Conservation (phyloP, 805 yeast genomes). For the Peterozyma xylosa region DNA sequence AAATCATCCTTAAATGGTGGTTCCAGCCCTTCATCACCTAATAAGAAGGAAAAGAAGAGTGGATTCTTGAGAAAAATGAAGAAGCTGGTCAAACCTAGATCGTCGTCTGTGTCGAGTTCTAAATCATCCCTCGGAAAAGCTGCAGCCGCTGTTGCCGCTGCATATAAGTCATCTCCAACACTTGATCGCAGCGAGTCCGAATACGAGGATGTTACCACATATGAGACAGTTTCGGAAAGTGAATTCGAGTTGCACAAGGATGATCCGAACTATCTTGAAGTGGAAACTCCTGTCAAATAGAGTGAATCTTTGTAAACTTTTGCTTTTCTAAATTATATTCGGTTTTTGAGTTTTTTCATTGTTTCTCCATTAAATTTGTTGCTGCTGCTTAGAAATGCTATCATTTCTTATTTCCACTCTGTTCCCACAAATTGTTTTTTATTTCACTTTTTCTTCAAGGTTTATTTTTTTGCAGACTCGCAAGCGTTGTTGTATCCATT, state of each 20-base stretch:
- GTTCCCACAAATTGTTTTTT: too few relatives aligned
- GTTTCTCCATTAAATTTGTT: too few relatives aligned
- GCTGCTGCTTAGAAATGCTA: too few relatives aligned
- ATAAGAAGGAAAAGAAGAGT: conserved; percentile 3
- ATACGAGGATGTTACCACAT: conserved; percentile 26
- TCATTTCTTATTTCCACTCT: too few relatives aligned
- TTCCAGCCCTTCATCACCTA: background rate
- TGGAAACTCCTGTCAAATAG: conserved; percentile 2
- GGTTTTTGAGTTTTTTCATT: too few relatives aligned
- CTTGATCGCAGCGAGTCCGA: conserved; percentile 7
- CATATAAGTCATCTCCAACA: conserved; percentile 1
- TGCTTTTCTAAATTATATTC: too few relatives aligned
- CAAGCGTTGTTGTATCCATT: too few relatives aligned
- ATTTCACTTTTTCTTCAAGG: too few relatives aligned
- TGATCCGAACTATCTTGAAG: conserved; percentile 43
- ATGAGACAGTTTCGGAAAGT: conserved; percentile 41
- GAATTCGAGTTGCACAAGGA: conserved; percentile 37
- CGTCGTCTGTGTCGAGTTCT: background rate
- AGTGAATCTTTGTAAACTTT: too few relatives aligned
- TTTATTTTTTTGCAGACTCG: too few relatives aligned
- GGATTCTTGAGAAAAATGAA: conserved; percentile 13
- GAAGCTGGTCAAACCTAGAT: conserved; percentile 2
- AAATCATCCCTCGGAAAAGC: conserved; percentile 5
- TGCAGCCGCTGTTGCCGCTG: conserved; percentile 6
- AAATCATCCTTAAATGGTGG: conserved; percentile 1